Evolutionary conservation across 2,329 filamentous ascomycete species (phyloP).

Genomic region (Fusarium pseudograminearum): DNA sequence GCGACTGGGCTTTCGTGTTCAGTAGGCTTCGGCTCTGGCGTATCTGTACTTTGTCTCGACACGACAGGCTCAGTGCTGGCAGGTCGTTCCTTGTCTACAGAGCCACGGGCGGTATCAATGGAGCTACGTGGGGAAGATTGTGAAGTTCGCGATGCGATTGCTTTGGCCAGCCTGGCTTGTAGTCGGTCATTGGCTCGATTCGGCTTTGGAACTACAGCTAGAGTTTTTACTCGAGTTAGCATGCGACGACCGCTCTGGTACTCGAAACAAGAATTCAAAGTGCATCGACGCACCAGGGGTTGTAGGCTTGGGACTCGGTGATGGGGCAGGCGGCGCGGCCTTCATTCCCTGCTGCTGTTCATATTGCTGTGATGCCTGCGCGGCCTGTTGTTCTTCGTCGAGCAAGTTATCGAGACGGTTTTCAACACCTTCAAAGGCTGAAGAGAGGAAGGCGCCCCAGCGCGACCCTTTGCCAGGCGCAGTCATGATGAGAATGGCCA

Average conservation of each 20-base stretch:
- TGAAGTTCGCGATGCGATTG: slow-evolving; percentile 77
- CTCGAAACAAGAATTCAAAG: background rate
- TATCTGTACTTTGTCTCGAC: slow-evolving; percentile 30
- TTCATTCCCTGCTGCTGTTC: slow-evolving; percentile 43
- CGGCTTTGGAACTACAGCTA: slow-evolving; percentile 69
- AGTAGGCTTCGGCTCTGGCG: slow-evolving; percentile 19
- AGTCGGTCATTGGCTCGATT: slow-evolving; percentile 82
- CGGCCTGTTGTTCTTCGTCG: slow-evolving; percentile 69
- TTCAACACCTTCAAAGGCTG: slow-evolving; percentile 93
- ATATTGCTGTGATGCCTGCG: slow-evolving; percentile 23
- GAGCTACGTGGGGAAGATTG: slow-evolving; percentile 54
- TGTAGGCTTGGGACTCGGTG: slow-evolving; percentile 48
- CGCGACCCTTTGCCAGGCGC: slow-evolving; percentile 65
- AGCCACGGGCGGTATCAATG: slow-evolving; percentile 52
- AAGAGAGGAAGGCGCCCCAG: slow-evolving; percentile 86
- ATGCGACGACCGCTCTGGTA: background rate
- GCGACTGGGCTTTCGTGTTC: slow-evolving; percentile 18
- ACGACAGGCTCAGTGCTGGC: slow-evolving; percentile 32
- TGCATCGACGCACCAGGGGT: slow-evolving; percentile 11
- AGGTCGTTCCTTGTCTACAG: slow-evolving; percentile 46
- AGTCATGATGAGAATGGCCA: slow-evolving; percentile 56
- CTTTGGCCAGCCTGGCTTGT: slow-evolving; percentile 89
- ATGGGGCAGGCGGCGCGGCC: slow-evolving; percentile 42
- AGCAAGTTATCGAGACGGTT: slow-evolving; percentile 92
- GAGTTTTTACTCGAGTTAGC: slow-evolving; percentile 15